Conservation (phyloP, 2,329 filamentous ascomycete genomes). For the Ciborinia camelliae region DNA sequence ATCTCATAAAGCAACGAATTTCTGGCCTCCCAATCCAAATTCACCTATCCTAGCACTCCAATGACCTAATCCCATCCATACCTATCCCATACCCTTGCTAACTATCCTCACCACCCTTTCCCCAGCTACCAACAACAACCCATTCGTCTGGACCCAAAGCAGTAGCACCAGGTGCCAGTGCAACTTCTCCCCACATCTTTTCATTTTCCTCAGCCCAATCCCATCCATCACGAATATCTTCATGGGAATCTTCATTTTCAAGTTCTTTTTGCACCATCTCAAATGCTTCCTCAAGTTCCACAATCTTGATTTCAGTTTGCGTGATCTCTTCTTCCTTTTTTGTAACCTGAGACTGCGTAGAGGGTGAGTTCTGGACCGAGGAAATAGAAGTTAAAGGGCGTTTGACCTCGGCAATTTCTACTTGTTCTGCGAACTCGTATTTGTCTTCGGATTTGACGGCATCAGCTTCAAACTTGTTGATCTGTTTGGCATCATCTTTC, state of each 20-base stretch:
- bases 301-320: neutral
- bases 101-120: neutral
- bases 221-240: no score
- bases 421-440: neutral
- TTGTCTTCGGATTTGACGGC: neutral
- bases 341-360: neutral
- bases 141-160: neutral
- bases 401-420: neutral
- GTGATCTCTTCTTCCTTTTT: neutral
- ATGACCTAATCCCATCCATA: neutral
- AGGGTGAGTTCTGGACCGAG: rapidly evolving
- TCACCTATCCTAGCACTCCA: neutral
- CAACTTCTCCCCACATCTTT: neutral
- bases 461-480: neutral
- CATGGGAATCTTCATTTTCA: neutral
- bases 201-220: neutral
- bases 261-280: neutral
- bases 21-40: no score
- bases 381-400: neutral
- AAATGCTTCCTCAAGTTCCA: neutral
- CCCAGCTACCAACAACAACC: neutral
- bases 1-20: no score
- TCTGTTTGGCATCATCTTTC: no score
- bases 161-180: neutral
- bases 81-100: no score